Conservation (phyloP, 2,329 filamentous ascomycete species). For the Saccharata proteae region DNA sequence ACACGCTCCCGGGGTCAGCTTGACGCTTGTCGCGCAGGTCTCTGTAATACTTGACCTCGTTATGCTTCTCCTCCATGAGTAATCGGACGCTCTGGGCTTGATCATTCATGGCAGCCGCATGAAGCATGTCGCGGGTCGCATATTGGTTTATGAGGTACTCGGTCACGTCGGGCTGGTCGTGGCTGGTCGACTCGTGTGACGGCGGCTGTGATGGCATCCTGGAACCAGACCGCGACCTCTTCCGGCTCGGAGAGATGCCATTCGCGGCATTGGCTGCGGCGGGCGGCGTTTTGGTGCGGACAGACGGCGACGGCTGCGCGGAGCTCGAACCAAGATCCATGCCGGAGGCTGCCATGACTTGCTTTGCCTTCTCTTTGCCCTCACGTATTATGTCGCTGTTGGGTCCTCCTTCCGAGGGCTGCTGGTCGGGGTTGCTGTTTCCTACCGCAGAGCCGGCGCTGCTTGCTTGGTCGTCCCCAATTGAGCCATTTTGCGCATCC, state of each 20-base stretch:
- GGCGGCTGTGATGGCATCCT: slow-evolving; percentile 32
- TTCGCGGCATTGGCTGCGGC: slow-evolving; percentile 30
- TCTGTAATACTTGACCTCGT: slow-evolving; percentile 59
- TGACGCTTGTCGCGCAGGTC: slow-evolving; percentile 50
- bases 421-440: too few relatives aligned
- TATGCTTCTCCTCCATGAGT: slow-evolving; percentile 49
- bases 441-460: too few relatives aligned
- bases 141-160: slow-evolving; percentile 50
- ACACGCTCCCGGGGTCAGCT: slow-evolving; percentile 45
- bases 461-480: slow-evolving; percentile 19
- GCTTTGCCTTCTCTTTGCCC: slow-evolving; percentile 49
- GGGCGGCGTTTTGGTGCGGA: slow-evolving; percentile 17
- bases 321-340: slow-evolving; percentile 22
- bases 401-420: slow-evolving; percentile 19
- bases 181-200: slow-evolving; percentile 27
- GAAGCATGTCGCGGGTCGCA: slow-evolving; percentile 50
- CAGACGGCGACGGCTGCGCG: slow-evolving; percentile 17
- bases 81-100: slow-evolving; percentile 29
- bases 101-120: slow-evolving; percentile 42
- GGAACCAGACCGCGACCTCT: slow-evolving; percentile 49
- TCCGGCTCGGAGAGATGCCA: slow-evolving; percentile 39
- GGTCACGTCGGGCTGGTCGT: slow-evolving; percentile 21
- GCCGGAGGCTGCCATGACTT: slow-evolving; percentile 43
- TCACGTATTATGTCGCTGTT: slow-evolving; percentile 40
- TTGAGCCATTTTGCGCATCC: slow-evolving; percentile 16